Conservation (phyloP, 768 basidiomycete species). For the Mycena indigotica region DNA sequence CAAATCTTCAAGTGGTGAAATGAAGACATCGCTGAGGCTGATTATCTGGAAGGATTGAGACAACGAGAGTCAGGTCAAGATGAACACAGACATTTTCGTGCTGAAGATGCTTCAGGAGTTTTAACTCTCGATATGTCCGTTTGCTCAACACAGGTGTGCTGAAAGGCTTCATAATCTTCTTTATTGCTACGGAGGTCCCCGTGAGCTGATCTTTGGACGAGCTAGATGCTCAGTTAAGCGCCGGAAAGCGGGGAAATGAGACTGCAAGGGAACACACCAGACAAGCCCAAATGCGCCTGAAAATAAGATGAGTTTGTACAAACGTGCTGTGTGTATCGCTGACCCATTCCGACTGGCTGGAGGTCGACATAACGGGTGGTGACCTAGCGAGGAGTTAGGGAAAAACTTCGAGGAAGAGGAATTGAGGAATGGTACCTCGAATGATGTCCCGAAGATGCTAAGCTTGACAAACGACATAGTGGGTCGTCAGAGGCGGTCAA, state of each 20-base stretch:
- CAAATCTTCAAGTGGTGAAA: conserved; percentile 99
- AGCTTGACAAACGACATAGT: conserved; percentile 95
- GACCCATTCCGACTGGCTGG: conserved; percentile 99
- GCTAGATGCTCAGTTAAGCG: conserved; percentile 44
- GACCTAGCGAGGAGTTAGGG: conserved; percentile 56
- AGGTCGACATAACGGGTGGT: conserved; percentile 99
- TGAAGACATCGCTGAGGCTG: conserved; percentile 98
- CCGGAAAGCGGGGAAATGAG: neutral
- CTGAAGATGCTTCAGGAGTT: conserved; percentile 96
- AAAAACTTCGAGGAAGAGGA: conserved; percentile 22
- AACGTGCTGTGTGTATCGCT: too few relatives aligned
- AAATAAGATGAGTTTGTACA: neutral
- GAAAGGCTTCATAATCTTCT: conserved; percentile 99
- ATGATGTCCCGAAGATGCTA: conserved; percentile 97
- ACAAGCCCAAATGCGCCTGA: conserved; percentile 96
- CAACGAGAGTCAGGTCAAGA: conserved; percentile 11
- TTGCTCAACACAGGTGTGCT: conserved; percentile 98
- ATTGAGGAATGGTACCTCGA: conserved; percentile 62
- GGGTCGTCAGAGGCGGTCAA: conserved; percentile 7
- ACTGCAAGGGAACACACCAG: conserved; percentile 61
- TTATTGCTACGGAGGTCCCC: conserved; percentile 92
- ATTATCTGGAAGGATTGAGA: conserved; percentile 70
- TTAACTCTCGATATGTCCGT: conserved; percentile 96
- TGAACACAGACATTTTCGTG: conserved; percentile 97
- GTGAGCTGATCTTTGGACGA: conserved; percentile 96